Base-by-base conservation (phyloP, 257 asterid species). In the Thymus quinquecostatus region DNA sequence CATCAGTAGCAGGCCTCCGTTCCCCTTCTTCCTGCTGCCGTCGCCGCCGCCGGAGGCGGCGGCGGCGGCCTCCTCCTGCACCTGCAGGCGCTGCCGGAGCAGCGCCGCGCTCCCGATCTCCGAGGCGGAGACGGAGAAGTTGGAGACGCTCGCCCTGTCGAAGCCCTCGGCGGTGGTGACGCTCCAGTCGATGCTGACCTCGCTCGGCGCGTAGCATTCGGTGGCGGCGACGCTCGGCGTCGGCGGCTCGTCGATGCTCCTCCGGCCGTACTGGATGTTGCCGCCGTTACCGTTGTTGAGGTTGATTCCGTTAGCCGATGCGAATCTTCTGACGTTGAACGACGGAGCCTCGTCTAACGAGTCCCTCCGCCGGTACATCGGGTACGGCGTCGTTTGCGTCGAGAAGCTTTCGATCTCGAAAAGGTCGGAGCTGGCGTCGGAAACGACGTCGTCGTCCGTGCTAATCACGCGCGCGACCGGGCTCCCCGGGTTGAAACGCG, bases 361-460 rank as follows among this genome's bases (percentile, higher is more conserved):
- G 54, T 88, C 96, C 28, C 90, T 78, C 32, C 90, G 66, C 3
- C 88, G 86, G 69, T 83, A 87, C 80, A 77, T 79, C 0, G 85
- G 88, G 47, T 86, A 84, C 13, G 84, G 74, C 0, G 90, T 81
- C 4, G 92, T 85, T 21, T 83, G 93, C 0, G 96, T 90, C 0
- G 98, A 86, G 45, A 92, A 86, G 49, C 98, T 92, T 28, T 92
- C 98, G 66, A 92, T 87, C 64, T 92, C 98, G 71, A 92, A 92
- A 3, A 92, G 71, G 68, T 92, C 98, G 0, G 98, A 92, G 63
- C 98, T 92, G 3, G 98, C 97, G 6, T 92, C 98, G 67, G 97
- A 90, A 0, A 64, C 84, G 0, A 70, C 78, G 29, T 92, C 98
- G 30, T 92, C 98, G 0, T 92, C 95, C 9, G 34, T 36, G 34